Percentiles rank a stretch among this genome's conserved stretches.
These are phyloP conservation scores for Lojkania enalia DNA, from an alignment of 2,329 filamentous ascomycete species.

Conservation along the genomic window DNA sequence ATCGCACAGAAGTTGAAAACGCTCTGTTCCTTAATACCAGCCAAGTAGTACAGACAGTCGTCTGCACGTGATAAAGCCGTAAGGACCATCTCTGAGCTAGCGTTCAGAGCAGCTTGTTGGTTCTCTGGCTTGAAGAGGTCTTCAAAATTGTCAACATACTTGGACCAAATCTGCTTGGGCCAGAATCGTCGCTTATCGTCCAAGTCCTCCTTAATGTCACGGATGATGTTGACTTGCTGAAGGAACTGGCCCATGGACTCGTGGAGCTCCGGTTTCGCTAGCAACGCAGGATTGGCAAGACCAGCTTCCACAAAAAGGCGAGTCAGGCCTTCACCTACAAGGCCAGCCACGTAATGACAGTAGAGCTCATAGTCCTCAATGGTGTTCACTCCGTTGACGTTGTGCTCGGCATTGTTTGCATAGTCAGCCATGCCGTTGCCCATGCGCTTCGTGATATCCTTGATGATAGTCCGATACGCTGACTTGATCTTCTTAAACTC, in stretches of 20 bases:
- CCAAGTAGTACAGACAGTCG: slow-evolving; percentile 97
- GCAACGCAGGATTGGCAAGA: slow-evolving; percentile 82
- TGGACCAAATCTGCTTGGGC: slow-evolving; percentile 95
- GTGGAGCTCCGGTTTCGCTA: slow-evolving; percentile 77
- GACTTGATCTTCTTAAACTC: slow-evolving; percentile 90
- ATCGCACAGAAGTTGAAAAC: slow-evolving; percentile 99
- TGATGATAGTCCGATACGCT: slow-evolving; percentile 82
- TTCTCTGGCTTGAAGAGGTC: slow-evolving; percentile 86
- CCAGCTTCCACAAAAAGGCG: slow-evolving; percentile 84
- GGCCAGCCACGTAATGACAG: slow-evolving; percentile 96
- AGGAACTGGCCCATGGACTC: slow-evolving; percentile 98
- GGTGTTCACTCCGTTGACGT: slow-evolving; percentile 77
- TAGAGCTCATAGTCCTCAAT: slow-evolving; percentile 92
- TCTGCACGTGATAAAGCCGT: slow-evolving; percentile 85
- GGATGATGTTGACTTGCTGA: slow-evolving; percentile 98
- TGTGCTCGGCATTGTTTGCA: slow-evolving; percentile 78
- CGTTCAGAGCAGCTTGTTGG: slow-evolving; percentile 75
- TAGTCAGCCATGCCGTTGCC: slow-evolving; percentile 99
- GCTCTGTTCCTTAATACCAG: slow-evolving; percentile 90
- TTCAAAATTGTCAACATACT: slow-evolving; percentile 86
- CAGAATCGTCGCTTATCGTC: slow-evolving; percentile 89
- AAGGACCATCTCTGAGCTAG: slow-evolving; percentile 91
- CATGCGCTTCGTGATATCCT: slow-evolving; percentile 92
- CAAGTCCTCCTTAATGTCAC: slow-evolving; percentile 88
- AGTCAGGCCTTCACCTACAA: slow-evolving; percentile 94